Base-by-base conservation (phyloP, 2,329 filamentous ascomycete genomes). In the Botryotinia narcissicola region DNA sequence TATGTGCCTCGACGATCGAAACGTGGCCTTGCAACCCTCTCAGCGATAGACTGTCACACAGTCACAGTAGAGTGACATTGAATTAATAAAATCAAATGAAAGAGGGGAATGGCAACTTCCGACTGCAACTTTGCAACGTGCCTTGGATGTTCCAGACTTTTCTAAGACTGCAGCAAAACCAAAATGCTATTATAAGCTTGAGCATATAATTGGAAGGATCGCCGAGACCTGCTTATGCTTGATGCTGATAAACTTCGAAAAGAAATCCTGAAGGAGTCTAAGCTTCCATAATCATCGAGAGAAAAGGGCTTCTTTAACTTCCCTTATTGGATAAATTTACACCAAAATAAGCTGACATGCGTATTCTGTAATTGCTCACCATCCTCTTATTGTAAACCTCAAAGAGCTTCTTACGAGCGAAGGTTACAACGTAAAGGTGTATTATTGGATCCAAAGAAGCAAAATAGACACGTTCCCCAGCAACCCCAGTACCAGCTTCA, bases 81-180 rank as follows among this genome's bases (percentile, higher is more conserved):
- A 48, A 12, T 25, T 22, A 10, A 25, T 48, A 22, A 22, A 48
- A 48, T 32, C 3, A 29, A 25, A 48, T 48, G 9, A 63, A 44
- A 20, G 8, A 5, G 16, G 9, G 25, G 25, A n/a, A 29, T 29
- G 12, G 3, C 6, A 42, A 63, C 8, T 29, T 4, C 20, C 61
- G 61, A 63, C n/a, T 61, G 59, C 59, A 61, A 61, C 59, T 61
- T 61, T 61, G 20, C 61, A 44, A 63, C 14, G 14, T 63, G 16
- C 25, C 8, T 63, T 42, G 60, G 4, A 12, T 40, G 8, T 25
- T n/a, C 60, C 35, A 42, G 60, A 62, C 7, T 14, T 29, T n/a
- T 62, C 37, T 25, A 8, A 62, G n/a, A 42, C 20, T 48, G 46
- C 46, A 48, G 22, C 22, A 25, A 25, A 48, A 48, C 46, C 46